Base-by-base conservation (phyloP, 2,329 filamentous ascomycete species). In the Elsinoe necatrix region DNA sequence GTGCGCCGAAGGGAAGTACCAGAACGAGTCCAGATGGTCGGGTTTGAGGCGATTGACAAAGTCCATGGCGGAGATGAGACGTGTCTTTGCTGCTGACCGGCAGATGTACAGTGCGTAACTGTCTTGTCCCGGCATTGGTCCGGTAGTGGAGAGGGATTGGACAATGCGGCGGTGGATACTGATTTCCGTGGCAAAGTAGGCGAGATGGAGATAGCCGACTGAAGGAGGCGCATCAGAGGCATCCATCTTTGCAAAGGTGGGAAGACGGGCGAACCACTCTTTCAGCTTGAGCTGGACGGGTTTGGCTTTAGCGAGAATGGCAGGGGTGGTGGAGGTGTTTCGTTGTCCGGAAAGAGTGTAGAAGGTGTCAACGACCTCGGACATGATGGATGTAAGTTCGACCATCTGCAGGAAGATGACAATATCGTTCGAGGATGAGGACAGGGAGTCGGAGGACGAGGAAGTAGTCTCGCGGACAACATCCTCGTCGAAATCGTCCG, bases 11-110 rank as follows among this genome's bases (percentile, higher is more conserved):
- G 87, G 84, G 67, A 91, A 92, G 68, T 87, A 91, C 92, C 92
- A 97, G 72, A 96, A 96, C 0, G 89, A 82, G n/a, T 86, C 83
- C 27, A 96, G 79, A 65, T 97, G 91, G 34, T 85, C 82, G 0
- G 89, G 89, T 43, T 87, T 89, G 29, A 97, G 80, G 0, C 92
- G 85, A 72, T 96, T 96, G 64, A 95, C 90, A 71, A 96, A 95
- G 69, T 97, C 92, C 87, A 97, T 95, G 61, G 91, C 90, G 20
- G 88, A 95, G 67, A 96, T 95, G 31, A 97, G 80, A 4, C 92
- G 86, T 0, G 92, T 95, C 70, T 96, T 96, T 55, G 92, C 92
- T 3, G 92, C 92, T 57, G 86, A 91, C 55, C 92, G 89, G 71
- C 91, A 95, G 63, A 96, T 95, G 71, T 95, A 89, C 56, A 90